These are phyloP conservation scores for Arthroderma sp. DNA, from an alignment of 2,329 filamentous ascomycete genomes.

Conservation along the genomic window DNA sequence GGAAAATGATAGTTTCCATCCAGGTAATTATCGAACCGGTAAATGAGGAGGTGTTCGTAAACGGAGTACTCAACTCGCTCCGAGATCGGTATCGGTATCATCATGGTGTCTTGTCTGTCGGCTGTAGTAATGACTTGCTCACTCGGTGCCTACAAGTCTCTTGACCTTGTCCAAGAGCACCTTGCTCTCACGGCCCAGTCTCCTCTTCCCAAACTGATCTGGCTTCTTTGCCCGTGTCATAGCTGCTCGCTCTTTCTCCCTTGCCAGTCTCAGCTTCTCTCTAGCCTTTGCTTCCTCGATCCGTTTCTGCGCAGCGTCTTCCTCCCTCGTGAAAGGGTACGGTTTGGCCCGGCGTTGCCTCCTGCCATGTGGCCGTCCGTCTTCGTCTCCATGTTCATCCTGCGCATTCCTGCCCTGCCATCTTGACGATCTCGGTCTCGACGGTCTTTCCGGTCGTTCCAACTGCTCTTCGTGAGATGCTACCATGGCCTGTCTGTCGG, in stretches of 20 bases:
- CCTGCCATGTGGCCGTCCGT: conserved; percentile 20
- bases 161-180: conserved; percentile 67
- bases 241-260: conserved; percentile 58
- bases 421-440: neutral
- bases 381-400: conserved; percentile 16
- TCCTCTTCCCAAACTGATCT: conserved; percentile 59
- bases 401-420: neutral
- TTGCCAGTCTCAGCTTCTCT: conserved; percentile 51
- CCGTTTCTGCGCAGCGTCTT: conserved; percentile 53
- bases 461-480: conserved; percentile 25
- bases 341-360: conserved; percentile 31
- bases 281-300: conserved; percentile 50
- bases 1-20: too few relatives aligned
- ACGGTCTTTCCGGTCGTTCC: neutral
- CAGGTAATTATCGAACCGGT: too few relatives aligned
- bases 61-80: too few relatives aligned
- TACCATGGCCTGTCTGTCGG: conserved; percentile 49
- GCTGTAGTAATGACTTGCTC: too few relatives aligned
- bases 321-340: conserved; percentile 52
- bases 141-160: conserved; percentile 44
- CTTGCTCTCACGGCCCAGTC: conserved; percentile 68
- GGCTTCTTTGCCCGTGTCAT: conserved; percentile 52
- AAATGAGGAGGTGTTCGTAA: too few relatives aligned
- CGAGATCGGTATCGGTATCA: too few relatives aligned
- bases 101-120: too few relatives aligned